A percentile compares a stretch with the other conserved stretches of the same genome.
These are phyloP conservation scores for Oryza meyeriana DNA, from an alignment of 176 grass and related monocot species.

Conservation along the genomic window DNA sequence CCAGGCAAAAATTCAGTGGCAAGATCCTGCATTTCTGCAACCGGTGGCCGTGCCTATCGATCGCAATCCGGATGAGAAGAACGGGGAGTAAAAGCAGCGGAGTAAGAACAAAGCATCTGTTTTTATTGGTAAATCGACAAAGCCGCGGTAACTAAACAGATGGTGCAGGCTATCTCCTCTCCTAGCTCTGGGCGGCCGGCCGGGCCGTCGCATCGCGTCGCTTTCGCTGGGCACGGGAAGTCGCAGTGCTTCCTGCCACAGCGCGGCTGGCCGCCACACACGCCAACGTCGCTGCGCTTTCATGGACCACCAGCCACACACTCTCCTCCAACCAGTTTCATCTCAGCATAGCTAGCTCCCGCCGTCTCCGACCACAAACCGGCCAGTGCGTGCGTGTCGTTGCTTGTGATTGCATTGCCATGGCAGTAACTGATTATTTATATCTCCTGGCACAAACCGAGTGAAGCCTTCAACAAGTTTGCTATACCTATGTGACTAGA, in stretches of 20 bases:
- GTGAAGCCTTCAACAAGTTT: background rate
- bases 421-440: background rate
- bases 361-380: background rate
- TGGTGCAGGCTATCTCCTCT: background rate
- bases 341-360: background rate
- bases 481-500: background rate
- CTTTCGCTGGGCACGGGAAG: slow-evolving; percentile 8
- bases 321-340: background rate
- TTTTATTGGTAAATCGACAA: background rate
- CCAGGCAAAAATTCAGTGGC: background rate
- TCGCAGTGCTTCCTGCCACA: background rate
- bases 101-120: slow-evolving; percentile 6
- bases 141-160: background rate
- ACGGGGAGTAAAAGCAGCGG: slow-evolving; percentile 1
- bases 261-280: slow-evolving; percentile 21
- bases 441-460: background rate
- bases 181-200: background rate
- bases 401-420: background rate
- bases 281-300: background rate
- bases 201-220: background rate
- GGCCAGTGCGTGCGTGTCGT: background rate
- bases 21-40: background rate
- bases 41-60: background rate
- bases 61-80: slow-evolving; percentile 19
- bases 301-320: slow-evolving; percentile 6